Evolutionary conservation across 352 stramenopile genomes (phyloP), one percentile per base, ranked within the genome.

Genomic region (Phytophthora tentaculata): DNA sequence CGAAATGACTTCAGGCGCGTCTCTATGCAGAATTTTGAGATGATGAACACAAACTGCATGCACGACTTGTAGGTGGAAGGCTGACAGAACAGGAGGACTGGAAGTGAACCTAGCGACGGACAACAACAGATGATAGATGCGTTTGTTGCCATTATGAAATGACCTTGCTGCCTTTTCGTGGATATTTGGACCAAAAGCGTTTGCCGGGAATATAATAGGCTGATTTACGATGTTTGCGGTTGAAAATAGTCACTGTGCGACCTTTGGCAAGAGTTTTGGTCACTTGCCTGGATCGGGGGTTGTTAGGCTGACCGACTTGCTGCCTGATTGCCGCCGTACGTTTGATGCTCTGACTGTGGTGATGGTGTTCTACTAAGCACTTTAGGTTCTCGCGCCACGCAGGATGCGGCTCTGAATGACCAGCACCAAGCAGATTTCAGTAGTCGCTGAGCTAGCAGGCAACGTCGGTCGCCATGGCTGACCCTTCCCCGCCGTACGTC

Each of bases 401-500:
- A 72, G 58, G 58, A 72, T 72, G 57, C 57, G 52, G 44, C 49
- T 64, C n/a, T 59, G 56, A 64, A 59, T 41, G 37, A 39, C 49
- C 22, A 37, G 14, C 56, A 16, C 9, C 23, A 29, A 58, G 14
- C 48, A 60, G 56, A 71, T 54, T 43, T 22, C 45, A 67, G 35
- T 56, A 44, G 41, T 52, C 29, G 20, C 50, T 37, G 39, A 62
- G 23, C 53, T 58, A 67, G 35, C 52, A 61, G 41, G 24, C 45
- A 61, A 29, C 9, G 28, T 19, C 58, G 23, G 32, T 51, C 53
- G 48, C 41, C 49, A 83, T 83, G 76, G 69, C 56, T 37, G 69
- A 56, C 29, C 57, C 72, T 26, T 43, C 59, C 2, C 65, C 73
- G 52, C 69, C 74, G 72, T 80, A 71, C 32, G 71, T 75, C 16